Conservation (phyloP, 306 rosid genomes). For the Phaseolus lunatus region DNA sequence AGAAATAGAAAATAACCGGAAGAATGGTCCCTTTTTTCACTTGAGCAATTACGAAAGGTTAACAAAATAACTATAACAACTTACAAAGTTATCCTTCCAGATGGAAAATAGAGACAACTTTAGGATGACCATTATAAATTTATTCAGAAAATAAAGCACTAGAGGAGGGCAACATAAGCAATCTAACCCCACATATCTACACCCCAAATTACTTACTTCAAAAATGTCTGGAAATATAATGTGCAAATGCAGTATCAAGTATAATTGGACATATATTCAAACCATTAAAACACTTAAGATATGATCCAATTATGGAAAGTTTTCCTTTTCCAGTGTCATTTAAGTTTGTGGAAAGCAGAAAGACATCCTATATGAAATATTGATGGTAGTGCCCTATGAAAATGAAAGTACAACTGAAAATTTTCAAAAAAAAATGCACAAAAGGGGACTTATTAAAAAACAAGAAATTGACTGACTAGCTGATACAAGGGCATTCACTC, state of each 20-base stretch:
- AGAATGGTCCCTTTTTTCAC: neutral
- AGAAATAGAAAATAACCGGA: constrained; percentile 7
- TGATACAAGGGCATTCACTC: neutral
- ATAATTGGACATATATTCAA: constrained; percentile 24
- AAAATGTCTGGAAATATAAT: constrained; percentile 3
- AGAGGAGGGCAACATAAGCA: constrained; percentile 7
- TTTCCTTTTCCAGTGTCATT: constrained; percentile 24
- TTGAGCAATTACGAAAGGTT: constrained; percentile 10
- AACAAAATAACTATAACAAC: constrained; percentile 18
- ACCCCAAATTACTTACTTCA: neutral
- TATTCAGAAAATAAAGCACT: constrained; percentile 24
- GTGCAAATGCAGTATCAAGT: constrained; percentile 3
- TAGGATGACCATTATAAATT: neutral
- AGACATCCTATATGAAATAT: neutral
- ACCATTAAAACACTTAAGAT: constrained; percentile 20
- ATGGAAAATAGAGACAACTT: constrained; percentile 25
- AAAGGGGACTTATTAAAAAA: neutral
- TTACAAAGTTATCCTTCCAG: constrained; percentile 12
- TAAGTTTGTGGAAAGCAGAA: neutral
- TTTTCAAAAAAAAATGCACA: neutral
- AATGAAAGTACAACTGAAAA: constrained; percentile 3
- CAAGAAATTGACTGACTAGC: neutral
- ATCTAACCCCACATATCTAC: neutral
- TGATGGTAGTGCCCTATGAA: neutral
- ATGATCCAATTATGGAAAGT: constrained; percentile 12